Evolutionary conservation across 257 asterid species (phyloP).

Genomic region (Craterostigma plantagineum): DNA sequence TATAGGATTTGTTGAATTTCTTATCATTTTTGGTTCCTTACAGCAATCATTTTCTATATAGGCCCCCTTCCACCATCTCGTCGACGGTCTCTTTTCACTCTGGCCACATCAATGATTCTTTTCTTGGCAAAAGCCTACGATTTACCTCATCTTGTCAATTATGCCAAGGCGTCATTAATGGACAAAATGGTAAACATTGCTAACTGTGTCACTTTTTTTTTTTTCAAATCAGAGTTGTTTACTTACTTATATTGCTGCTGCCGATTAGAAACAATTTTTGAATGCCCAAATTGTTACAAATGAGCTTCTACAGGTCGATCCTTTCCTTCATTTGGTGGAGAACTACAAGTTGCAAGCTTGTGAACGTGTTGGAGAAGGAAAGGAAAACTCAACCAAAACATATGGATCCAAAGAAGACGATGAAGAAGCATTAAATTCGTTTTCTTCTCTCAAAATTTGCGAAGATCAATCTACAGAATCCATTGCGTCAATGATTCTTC

Average conservation of each 20-base stretch:
- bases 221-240: too few species aligned
- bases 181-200: constrained; percentile 40
- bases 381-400: constrained; percentile 12
- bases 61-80: constrained; percentile 57
- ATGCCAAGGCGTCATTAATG: constrained; percentile 39
- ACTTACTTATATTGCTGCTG: too few species aligned
- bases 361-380: constrained; percentile 17
- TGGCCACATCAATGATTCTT: constrained; percentile 60
- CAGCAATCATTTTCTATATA: constrained; percentile 11
- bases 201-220: constrained; percentile 3
- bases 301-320: constrained; percentile 41
- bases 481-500: constrained; percentile 40
- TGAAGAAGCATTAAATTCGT: constrained; percentile 44
- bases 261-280: too few species aligned
- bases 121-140: constrained; percentile 52
- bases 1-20: too few species aligned
- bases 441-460: constrained; percentile 23
- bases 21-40: neutral
- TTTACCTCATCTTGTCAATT: constrained; percentile 29
- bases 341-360: constrained; percentile 46
- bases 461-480: constrained; percentile 47
- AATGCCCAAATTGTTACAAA: constrained; percentile 1
- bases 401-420: constrained; percentile 68
- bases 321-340: constrained; percentile 55
- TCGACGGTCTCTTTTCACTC: constrained; percentile 51